These are phyloP conservation scores for Dactylella cylindrospora DNA, from an alignment of 2,329 filamentous ascomycete species.

Conservation along the genomic window DNA sequence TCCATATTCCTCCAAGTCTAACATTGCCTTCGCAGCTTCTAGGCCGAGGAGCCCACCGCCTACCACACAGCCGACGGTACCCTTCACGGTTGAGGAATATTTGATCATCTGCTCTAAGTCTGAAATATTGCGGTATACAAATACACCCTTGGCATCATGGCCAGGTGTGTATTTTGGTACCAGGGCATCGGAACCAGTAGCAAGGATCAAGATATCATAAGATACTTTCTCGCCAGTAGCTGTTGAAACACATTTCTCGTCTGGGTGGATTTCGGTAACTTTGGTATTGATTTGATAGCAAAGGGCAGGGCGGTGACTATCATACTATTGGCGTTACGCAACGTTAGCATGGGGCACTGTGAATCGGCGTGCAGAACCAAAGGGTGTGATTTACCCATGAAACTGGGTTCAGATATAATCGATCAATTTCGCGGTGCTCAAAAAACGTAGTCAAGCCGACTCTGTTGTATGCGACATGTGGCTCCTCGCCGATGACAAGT, in stretches of 20 bases:
- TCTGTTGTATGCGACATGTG: conserved; percentile 85
- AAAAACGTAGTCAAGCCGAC: conserved; percentile 89
- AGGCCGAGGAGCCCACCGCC: conserved; percentile 82
- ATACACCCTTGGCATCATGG: conserved; percentile 77
- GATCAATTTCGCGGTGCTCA: conserved; percentile 78
- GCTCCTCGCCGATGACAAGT: conserved; percentile 82
- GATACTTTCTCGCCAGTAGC: conserved; percentile 68
- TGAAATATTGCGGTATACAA: conserved; percentile 83
- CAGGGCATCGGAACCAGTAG: conserved; percentile 82
- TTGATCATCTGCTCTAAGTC: conserved; percentile 76
- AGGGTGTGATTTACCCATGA: conserved; percentile 67
- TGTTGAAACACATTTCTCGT: conserved; percentile 68
- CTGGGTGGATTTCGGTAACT: conserved; percentile 67
- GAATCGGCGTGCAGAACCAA: conserved; percentile 1
- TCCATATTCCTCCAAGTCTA: conserved; percentile 73
- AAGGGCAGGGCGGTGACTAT: conserved; percentile 56
- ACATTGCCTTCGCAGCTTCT: conserved; percentile 89
- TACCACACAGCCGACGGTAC: conserved; percentile 72
- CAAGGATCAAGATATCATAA: conserved; percentile 80
- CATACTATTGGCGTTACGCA: conserved; percentile 44
- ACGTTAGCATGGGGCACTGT: neutral
- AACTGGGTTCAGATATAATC: conserved; percentile 80
- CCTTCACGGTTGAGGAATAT: conserved; percentile 68
- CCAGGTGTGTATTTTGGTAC: conserved; percentile 72
- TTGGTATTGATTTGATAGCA: conserved; percentile 74